These are phyloP conservation scores for Casuarina cunninghamiana DNA, from an alignment of 306 rosid genomes.

Conservation along the genomic window DNA sequence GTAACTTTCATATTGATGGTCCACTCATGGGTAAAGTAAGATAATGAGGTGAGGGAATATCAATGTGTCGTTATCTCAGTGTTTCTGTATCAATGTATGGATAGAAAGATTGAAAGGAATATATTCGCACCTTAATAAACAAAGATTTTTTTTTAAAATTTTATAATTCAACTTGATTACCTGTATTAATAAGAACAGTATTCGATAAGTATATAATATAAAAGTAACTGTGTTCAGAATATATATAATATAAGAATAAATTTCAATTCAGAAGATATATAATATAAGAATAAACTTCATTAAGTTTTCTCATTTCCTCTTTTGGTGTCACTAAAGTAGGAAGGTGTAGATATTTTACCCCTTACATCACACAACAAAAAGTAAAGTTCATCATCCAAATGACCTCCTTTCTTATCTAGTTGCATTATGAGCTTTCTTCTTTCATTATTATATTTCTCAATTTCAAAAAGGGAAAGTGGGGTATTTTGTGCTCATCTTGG, in stretches of 20 bases:
- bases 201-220: no score
- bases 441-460: not conserved
- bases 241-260: no score
- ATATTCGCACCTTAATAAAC: not conserved
- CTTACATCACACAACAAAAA: not conserved
- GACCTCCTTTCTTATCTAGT: not conserved
- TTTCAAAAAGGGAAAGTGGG: not conserved
- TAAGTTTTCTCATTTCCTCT: no score
- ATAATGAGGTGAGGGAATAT: not conserved
- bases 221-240: no score
- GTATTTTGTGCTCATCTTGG: not conserved
- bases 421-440: not conserved
- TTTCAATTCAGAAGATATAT: no score
- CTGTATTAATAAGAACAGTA: no score
- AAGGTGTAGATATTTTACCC: not conserved
- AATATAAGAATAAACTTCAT: no score
- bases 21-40: not conserved
- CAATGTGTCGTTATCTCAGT: not conserved
- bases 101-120: not conserved
- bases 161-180: no score
- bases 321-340: no score
- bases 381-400: not conserved
- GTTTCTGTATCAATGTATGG: not conserved
- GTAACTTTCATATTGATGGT: not conserved
- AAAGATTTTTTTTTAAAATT: no score